Evolutionary conservation across 164 flowering plant species (phyloP).

Genomic region (Platanus orientalis): DNA sequence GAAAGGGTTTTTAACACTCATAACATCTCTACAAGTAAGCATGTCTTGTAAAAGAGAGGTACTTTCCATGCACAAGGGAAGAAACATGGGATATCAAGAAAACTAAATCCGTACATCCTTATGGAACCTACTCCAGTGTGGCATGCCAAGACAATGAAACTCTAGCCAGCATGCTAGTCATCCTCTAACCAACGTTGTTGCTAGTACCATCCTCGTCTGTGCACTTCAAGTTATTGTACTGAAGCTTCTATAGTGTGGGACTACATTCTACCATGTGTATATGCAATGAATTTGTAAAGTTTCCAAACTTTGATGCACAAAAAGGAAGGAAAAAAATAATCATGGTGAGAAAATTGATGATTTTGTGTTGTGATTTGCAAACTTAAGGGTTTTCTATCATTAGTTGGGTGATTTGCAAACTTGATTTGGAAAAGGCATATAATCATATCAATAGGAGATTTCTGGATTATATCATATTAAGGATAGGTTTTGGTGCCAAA

Average conservation of each 20-base stretch:
- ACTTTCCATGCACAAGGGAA: not conserved
- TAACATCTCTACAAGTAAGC: not conserved
- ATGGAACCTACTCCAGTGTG: slow-evolving; percentile 79
- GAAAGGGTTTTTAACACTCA: too few relatives aligned
- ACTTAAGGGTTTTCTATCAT: too few relatives aligned
- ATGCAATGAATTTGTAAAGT: slow-evolving; percentile 65
- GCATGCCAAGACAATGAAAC: slow-evolving; percentile 89
- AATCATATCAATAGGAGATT: too few relatives aligned
- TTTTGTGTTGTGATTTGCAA: too few relatives aligned
- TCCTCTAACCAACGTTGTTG: slow-evolving; percentile 27
- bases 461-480: too few relatives aligned
- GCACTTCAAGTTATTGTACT: slow-evolving; percentile 61
- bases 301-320: slow-evolving; percentile 75
- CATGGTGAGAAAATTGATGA: too few relatives aligned
- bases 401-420: too few relatives aligned
- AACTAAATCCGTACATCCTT: slow-evolving; percentile 59
- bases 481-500: too few relatives aligned
- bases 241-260: slow-evolving; percentile 76
- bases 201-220: slow-evolving; percentile 27
- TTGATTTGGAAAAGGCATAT: too few relatives aligned
- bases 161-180: slow-evolving; percentile 53
- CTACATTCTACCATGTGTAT: slow-evolving; percentile 93
- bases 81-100: not conserved
- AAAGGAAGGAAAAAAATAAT: slow-evolving; percentile 12
- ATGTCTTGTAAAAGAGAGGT: not conserved